Conservation (phyloP, 352 stramenopile genomes). For the Phytopythium oedochilum region DNA sequence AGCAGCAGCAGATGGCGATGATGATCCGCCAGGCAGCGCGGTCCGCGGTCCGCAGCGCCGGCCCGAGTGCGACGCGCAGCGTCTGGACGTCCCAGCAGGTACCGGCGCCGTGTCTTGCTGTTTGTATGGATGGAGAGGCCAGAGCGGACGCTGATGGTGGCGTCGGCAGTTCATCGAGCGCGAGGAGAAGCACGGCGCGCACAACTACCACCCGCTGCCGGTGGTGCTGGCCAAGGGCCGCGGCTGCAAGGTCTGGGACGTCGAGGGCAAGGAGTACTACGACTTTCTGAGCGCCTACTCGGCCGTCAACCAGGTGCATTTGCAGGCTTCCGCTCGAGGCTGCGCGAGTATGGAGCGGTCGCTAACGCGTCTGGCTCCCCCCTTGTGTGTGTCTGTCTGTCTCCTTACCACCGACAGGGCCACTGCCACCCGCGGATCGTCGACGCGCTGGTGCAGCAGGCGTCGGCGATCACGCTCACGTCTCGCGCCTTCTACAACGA, state of each 20-base stretch:
- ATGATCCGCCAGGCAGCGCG: not conserved
- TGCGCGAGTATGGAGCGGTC: too few species aligned
- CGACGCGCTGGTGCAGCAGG: conserved; percentile 91
- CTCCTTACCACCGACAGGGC: conserved; percentile 73
- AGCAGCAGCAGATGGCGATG: too few species aligned
- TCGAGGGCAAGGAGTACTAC: conserved; percentile 97
- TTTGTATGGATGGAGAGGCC: too few species aligned
- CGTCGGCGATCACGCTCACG: conserved; percentile 94
- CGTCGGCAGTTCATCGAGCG: conserved; percentile 71
- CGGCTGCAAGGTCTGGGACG: conserved; percentile 95
- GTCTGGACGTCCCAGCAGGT: conserved; percentile 43
- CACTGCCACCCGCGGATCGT: conserved; percentile 99
- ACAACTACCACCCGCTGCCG: conserved; percentile 99
- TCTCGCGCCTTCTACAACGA: conserved; percentile 99
- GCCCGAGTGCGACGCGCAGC: conserved; percentile 16
- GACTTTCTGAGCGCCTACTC: conserved; percentile 97
- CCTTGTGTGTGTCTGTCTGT: too few species aligned
- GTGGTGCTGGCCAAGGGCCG: conserved; percentile 92
- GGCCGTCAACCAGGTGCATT: conserved; percentile 82
- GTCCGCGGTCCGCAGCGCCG: not conserved
- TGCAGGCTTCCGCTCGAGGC: too few species aligned
- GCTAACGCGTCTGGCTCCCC: too few species aligned
- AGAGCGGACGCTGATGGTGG: too few species aligned
- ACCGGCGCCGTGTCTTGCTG: too few species aligned
- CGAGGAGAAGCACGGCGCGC: conserved; percentile 92